These are phyloP conservation scores for Beauveria caledonica DNA, from an alignment of 2,329 filamentous ascomycete genomes.

Conservation along the genomic window DNA sequence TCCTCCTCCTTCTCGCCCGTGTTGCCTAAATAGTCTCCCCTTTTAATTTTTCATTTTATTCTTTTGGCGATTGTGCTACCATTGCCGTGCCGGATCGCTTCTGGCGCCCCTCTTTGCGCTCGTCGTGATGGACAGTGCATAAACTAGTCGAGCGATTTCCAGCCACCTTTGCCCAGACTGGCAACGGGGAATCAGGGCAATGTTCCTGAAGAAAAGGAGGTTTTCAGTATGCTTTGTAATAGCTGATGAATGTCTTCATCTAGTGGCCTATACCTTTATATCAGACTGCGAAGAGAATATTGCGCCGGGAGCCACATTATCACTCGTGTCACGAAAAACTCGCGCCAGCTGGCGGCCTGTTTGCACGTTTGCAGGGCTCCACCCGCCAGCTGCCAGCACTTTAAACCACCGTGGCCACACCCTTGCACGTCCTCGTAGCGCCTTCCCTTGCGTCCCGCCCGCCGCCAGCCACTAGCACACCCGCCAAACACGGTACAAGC, in stretches of 20 bases:
- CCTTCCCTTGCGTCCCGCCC: neutral
- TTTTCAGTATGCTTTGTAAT: no score
- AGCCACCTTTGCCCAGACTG: no score
- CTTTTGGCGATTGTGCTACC: neutral
- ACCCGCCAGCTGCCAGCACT: constrained; percentile 6
- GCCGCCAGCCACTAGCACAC: neutral
- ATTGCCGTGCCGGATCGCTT: neutral
- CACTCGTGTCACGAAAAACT: neutral
- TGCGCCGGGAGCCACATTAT: no score
- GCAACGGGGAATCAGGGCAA: no score
- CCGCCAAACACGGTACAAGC: neutral
- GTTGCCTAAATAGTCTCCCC: neutral
- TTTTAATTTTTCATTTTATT: neutral
- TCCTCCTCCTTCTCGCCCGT: neutral
- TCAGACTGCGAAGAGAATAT: no score
- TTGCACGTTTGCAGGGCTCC: neutral
- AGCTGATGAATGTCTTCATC: no score
- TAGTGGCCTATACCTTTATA: no score
- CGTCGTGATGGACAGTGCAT: no score
- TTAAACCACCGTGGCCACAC: constrained; percentile 2
- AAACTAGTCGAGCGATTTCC: no score
- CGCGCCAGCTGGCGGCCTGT: neutral
- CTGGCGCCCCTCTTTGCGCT: neutral
- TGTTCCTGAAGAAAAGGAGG: no score
- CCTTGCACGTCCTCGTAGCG: neutral